Percentiles rank a stretch among this genome's conserved stretches.
Evolutionary conservation across 2,329 filamentous ascomycete genomes (phyloP).

Genomic region (Arachnomyces sp.): DNA sequence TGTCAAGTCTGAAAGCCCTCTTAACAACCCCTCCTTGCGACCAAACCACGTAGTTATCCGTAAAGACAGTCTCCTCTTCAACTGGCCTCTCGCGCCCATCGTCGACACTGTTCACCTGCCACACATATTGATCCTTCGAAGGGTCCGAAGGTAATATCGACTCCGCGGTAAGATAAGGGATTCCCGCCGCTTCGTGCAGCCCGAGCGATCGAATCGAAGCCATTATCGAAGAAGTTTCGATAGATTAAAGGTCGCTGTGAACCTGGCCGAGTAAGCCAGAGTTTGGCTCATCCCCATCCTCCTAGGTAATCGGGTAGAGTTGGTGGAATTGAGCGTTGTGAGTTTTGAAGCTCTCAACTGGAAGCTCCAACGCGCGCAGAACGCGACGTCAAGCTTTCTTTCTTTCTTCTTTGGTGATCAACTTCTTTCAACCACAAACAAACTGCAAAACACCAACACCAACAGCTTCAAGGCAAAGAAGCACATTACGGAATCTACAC

Average conservation of each 20-base stretch:
- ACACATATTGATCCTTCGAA: slow-evolving; percentile 59
- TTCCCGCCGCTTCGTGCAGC: slow-evolving; percentile 75
- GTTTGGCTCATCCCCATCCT: slow-evolving; percentile 22
- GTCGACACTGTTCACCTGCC: slow-evolving; percentile 55
- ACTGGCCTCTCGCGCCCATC: slow-evolving; percentile 37
- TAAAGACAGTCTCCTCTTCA: slow-evolving; percentile 74
- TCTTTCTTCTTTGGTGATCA: no score
- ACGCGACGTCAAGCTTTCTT: slow-evolving; percentile 23
- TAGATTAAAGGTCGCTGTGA: slow-evolving; percentile 15
- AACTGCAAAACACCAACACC: no score
- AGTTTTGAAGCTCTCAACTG: background rate
- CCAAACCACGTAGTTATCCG: slow-evolving; percentile 73
- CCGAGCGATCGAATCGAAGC: slow-evolving; percentile 84
- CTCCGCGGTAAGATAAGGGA: slow-evolving; percentile 76
- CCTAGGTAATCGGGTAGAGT: slow-evolving; percentile 11
- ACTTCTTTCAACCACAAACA: no score
- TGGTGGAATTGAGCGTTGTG: background rate
- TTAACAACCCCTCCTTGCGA: slow-evolving; percentile 76
- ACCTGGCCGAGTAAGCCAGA: slow-evolving; percentile 18
- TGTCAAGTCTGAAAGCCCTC: slow-evolving; percentile 75
- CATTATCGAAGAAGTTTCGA: slow-evolving; percentile 51
- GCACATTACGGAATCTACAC: no score
- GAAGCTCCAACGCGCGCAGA: background rate
- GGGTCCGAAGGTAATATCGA: slow-evolving; percentile 63
- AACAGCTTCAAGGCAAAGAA: no score